These are phyloP conservation scores for Saitozyma podzolica DNA, from an alignment of 768 basidiomycete species.

Conservation along the genomic window DNA sequence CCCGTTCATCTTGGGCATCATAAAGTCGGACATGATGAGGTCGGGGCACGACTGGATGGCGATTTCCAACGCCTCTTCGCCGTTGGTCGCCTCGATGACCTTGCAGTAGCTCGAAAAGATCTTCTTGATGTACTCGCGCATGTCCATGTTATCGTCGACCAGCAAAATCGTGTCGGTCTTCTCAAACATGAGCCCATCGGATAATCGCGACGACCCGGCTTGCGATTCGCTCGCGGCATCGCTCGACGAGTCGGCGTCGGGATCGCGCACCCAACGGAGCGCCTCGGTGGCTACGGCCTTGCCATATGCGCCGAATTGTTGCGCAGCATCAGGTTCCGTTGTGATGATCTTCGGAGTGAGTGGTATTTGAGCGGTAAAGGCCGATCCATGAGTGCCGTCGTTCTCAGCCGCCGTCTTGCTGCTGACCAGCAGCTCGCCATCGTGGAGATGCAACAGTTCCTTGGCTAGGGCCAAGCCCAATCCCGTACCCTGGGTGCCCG, in stretches of 20 bases:
- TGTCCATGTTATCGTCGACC: conserved; percentile 50
- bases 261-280: conserved; percentile 38
- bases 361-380: conserved; percentile 43
- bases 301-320: conserved; percentile 41
- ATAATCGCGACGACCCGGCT: conserved; percentile 16
- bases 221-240: conserved; percentile 9
- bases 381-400: conserved; percentile 35
- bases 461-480: conserved; percentile 51
- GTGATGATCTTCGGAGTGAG: conserved; percentile 8
- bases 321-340: not conserved
- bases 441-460: conserved; percentile 54
- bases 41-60: conserved; percentile 31
- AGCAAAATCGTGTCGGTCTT: conserved; percentile 51
- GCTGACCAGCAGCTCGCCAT: conserved; percentile 48
- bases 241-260: conserved; percentile 21
- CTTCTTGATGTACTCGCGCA: conserved; percentile 51
- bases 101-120: conserved; percentile 52
- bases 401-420: conserved; percentile 41
- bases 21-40: conserved; percentile 53
- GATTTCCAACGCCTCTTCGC: conserved; percentile 43
- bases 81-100: conserved; percentile 51
- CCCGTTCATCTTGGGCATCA: conserved; percentile 52
- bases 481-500: conserved; percentile 53
- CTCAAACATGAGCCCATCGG: conserved; percentile 46
- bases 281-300: conserved; percentile 51